Percentiles rank a stretch among this genome's conserved stretches.
phyloP scores from a whole-genome alignment of 2,329 filamentous ascomycete species.

The Ceratocystis ficicola region DNA sequence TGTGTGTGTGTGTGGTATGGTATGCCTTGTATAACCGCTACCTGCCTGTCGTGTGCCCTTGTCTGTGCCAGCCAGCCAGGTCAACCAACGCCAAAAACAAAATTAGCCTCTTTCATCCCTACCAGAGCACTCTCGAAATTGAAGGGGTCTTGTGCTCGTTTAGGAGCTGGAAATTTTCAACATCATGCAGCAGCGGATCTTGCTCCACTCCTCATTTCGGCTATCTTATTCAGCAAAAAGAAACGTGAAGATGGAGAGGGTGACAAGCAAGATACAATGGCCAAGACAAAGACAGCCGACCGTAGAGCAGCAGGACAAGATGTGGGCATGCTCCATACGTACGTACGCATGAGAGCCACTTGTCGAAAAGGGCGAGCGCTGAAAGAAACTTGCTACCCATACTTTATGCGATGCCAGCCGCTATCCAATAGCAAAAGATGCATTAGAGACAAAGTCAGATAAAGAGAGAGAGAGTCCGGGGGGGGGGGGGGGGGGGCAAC shows the following conservation, averaged over 20 bases:
- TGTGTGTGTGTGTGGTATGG: too few species aligned
- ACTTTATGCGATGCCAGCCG: too few species aligned
- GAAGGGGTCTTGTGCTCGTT: neutral
- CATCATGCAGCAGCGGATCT: neutral
- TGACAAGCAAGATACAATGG: neutral
- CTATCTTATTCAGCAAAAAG: slow-evolving; percentile 6
- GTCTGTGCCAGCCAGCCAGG: too few species aligned
- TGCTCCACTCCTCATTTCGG: neutral
- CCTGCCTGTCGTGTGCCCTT: too few species aligned
- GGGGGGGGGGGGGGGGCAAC: neutral
- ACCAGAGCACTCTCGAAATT: neutral
- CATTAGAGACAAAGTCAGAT: too few species aligned
- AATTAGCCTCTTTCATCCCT: neutral
- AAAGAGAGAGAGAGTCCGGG: neutral
- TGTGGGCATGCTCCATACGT: too few species aligned
- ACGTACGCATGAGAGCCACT: too few species aligned
- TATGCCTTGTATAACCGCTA: too few species aligned
- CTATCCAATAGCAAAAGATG: too few species aligned
- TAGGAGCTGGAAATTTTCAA: neutral
- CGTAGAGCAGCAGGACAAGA: neutral
- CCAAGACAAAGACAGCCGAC: neutral
- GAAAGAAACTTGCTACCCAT: too few species aligned
- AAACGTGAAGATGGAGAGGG: neutral
- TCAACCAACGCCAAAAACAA: too few species aligned
- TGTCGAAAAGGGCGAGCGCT: too few species aligned